These are phyloP conservation scores for Knufia petricola DNA, from an alignment of 2,329 filamentous ascomycete genomes.

Conservation along the genomic window DNA sequence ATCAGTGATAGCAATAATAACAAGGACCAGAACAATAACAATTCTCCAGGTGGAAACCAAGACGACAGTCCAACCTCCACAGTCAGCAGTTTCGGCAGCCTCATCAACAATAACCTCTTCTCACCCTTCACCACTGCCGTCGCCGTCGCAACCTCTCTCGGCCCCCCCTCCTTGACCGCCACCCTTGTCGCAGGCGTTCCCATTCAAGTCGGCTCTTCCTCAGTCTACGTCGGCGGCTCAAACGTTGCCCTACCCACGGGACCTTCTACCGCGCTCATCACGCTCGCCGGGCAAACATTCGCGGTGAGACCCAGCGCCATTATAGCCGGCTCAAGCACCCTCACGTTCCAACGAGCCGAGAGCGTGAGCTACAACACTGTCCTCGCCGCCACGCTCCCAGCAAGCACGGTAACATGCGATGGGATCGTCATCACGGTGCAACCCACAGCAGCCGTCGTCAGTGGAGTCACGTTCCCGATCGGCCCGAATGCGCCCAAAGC, in stretches of 20 bases:
- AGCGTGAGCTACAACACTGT: conserved; percentile 5
- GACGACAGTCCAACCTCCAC: conserved; percentile 1
- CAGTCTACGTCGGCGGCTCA: conserved; percentile 18
- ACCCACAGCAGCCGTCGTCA: conserved; percentile 23
- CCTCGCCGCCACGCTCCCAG: background rate
- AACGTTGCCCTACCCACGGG: conserved; percentile 18
- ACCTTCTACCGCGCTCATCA: conserved; percentile 11
- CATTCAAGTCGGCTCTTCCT: conserved; percentile 16
- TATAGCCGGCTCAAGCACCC: conserved; percentile 12
- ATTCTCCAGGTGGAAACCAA: background rate
- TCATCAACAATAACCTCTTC: conserved; percentile 18
- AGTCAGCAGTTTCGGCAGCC: conserved; percentile 13
- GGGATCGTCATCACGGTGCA: conserved; percentile 21
- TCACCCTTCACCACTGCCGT: conserved; percentile 15
- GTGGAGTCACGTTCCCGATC: conserved; percentile 23
- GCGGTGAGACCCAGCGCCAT: conserved; percentile 16
- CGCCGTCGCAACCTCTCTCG: conserved; percentile 3
- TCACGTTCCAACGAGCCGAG: background rate
- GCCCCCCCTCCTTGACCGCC: conserved; percentile 5
- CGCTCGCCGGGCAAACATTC: conserved; percentile 16
- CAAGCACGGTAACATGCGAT: conserved; percentile 5
- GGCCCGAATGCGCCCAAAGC: conserved; percentile 18
- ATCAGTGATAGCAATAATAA: background rate
- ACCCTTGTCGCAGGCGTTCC: conserved; percentile 17
- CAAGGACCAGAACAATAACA: background rate